Evolutionary conservation across 2,329 filamentous ascomycete genomes (phyloP), one percentile per base, ranked within the genome.

Genomic region (Sclerotinia sclerotiorum): DNA sequence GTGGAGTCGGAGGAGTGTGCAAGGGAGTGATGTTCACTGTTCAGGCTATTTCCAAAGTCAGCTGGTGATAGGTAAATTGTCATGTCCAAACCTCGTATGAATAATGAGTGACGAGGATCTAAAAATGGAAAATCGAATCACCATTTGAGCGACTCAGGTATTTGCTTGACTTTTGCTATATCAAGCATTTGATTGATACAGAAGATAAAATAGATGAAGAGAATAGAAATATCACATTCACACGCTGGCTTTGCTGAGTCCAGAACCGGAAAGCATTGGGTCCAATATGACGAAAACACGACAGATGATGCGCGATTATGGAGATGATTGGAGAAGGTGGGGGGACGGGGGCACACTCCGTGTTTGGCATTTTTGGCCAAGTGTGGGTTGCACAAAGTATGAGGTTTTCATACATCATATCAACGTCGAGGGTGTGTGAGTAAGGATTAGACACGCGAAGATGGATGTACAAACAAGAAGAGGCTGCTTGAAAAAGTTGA

Each of bases 241-340:
- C 52, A 65, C 48, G 63, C 27, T 35, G 51, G 13, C 32, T 58
- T 32, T 35, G 13, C 6, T 19, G 51, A 27, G 39, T 48, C 42
- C 55, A 35, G 21, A 58, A 35, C 19, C 19, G 39, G 19, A 49
- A 58, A 51, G 32, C 44, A 21, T 51, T 60, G 54, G 54, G 29
- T 39, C 35, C 44, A 66, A 67, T 67, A 60, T 51, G 64, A 67
- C 44, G 54, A 67, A 67, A 51, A 32, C 64, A 60, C 44, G 19
- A 60, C 64, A 61, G 49, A 51, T 67, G 29, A 63, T 63, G 46
- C 32, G 32, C 48, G 15, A 63, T 39, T 1, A 63, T 51, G 29
- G 32, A 17, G 32, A 21, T 66, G 64, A 66, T 58, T 60, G 64
- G 39, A 60, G 19, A 51, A 51, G 54, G 29, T 67, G 42, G 64